Evolutionary conservation across 2,329 filamentous ascomycete species (phyloP).

Genomic region (Botryotinia globosa): DNA sequence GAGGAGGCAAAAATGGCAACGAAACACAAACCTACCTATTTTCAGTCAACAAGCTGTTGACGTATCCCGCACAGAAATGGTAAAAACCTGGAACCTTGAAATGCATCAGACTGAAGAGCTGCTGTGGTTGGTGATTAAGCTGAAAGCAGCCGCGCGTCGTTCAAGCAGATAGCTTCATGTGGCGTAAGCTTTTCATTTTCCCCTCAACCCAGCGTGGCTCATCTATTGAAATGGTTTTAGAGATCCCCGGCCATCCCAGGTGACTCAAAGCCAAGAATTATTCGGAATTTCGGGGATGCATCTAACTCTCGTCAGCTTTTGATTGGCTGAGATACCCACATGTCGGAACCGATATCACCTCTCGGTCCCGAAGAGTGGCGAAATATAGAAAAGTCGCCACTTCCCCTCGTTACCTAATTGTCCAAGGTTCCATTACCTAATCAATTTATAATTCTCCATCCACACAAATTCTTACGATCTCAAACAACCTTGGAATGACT

Average conservation of each 20-base stretch:
- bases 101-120: conserved; percentile 9
- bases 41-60: conserved; percentile 5
- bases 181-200: conserved; percentile 3
- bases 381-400: neutral
- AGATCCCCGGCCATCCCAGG: too few species aligned
- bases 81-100: neutral
- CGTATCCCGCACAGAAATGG: neutral
- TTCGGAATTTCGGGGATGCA: neutral
- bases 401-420: neutral
- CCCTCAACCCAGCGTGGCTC: conserved; percentile 4
- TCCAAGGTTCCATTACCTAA: too few species aligned
- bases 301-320: neutral
- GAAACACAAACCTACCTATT: conserved; percentile 5
- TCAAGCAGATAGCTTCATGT: neutral
- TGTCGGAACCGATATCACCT: neutral
- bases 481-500: neutral
- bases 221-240: neutral
- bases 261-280: conserved; percentile 8
- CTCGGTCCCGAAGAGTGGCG: conserved; percentile 4
- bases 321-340: neutral
- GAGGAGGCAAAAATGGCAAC: conserved; percentile 9
- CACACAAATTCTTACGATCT: neutral
- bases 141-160: conserved; percentile 16
- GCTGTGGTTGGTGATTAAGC: conserved; percentile 11
- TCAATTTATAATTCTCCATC: neutral